A percentile compares a stretch with the other conserved stretches of the same genome.
These are phyloP conservation scores for Atkinsonella hypoxylon DNA, from an alignment of 2,329 filamentous ascomycete genomes.

Conservation along the genomic window DNA sequence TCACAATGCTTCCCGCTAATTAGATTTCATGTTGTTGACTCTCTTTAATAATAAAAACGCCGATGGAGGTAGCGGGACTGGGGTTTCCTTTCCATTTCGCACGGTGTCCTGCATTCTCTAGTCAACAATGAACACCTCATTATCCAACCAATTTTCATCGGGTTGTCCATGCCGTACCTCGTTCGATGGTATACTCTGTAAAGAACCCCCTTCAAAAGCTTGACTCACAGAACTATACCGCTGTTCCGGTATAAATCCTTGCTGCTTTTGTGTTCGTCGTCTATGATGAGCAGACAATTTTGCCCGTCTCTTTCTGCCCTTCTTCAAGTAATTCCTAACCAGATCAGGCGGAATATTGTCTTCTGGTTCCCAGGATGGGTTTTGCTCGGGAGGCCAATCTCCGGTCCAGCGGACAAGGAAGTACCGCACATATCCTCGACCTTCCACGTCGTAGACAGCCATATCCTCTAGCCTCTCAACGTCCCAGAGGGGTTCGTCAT, in stretches of 20 bases:
- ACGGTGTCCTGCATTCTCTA: neutral
- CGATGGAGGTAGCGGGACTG: neutral
- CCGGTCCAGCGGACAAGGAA: constrained; percentile 46
- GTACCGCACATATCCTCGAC: constrained; percentile 24
- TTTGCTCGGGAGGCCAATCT: constrained; percentile 42
- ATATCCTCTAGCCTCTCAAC: constrained; percentile 34
- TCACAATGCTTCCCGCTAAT: neutral
- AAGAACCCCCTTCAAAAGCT: neutral
- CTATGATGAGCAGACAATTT: constrained; percentile 2
- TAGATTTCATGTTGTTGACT: neutral
- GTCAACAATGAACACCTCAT: constrained; percentile 14
- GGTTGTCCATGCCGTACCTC: neutral
- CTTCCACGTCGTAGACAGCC: constrained; percentile 24
- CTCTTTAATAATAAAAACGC: neutral
- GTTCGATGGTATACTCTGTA: neutral
- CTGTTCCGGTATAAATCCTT: neutral
- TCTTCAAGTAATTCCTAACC: constrained; percentile 28
- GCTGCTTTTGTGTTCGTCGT: neutral
- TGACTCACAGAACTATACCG: constrained; percentile 18
- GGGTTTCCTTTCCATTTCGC: neutral
- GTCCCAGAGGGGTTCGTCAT: constrained; percentile 24
- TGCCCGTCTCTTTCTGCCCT: constrained; percentile 14
- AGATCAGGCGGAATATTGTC: constrained; percentile 33
- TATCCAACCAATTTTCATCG: neutral
- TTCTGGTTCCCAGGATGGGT: constrained; percentile 47